Conservation (phyloP, 371 early-diverging fungal genomes). For the Apophysomyces sp. region DNA sequence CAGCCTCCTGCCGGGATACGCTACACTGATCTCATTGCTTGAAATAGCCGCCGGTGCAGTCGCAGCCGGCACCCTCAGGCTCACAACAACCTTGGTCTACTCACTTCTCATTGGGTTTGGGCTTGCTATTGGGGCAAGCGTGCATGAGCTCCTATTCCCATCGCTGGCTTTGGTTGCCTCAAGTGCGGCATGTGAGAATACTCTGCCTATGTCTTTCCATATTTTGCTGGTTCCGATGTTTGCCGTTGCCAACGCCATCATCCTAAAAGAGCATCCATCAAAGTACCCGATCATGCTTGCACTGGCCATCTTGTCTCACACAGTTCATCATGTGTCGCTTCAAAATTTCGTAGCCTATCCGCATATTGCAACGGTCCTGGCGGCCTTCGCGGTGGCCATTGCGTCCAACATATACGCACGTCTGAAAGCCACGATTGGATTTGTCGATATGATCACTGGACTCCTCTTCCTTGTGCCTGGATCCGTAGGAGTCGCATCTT, state of each 20-base stretch:
- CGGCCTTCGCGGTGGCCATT: conserved; percentile 27
- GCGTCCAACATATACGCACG: conserved; percentile 28
- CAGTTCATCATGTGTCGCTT: conserved; percentile 20
- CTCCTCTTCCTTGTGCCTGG: conserved; percentile 34
- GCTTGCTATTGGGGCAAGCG: conserved; percentile 62
- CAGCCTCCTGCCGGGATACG: conserved; percentile 64
- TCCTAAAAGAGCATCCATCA: conserved; percentile 11
- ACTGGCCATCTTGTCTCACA: conserved; percentile 21
- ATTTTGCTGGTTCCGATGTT: conserved; percentile 25
- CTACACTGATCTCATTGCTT: conserved; percentile 66
- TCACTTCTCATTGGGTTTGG: conserved; percentile 76
- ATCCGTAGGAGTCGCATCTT: conserved; percentile 31
- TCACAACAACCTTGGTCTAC: conserved; percentile 69
- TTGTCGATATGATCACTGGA: conserved; percentile 37
- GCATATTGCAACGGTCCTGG: conserved; percentile 27
- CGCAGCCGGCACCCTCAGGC: conserved; percentile 73
- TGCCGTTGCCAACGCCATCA: conserved; percentile 21
- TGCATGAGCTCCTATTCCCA: conserved; percentile 33
- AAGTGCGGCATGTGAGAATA: conserved; percentile 15
- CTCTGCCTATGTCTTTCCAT: conserved; percentile 22
- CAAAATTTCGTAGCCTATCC: conserved; percentile 23
- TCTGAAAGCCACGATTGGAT: conserved; percentile 24
- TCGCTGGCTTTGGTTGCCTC: conserved; percentile 17
- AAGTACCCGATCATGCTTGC: conserved; percentile 25
- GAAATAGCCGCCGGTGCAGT: conserved; percentile 77